phyloP scores from a whole-genome alignment of 495 filamentous ascomycete species.

The Penicillium nucicola region DNA sequence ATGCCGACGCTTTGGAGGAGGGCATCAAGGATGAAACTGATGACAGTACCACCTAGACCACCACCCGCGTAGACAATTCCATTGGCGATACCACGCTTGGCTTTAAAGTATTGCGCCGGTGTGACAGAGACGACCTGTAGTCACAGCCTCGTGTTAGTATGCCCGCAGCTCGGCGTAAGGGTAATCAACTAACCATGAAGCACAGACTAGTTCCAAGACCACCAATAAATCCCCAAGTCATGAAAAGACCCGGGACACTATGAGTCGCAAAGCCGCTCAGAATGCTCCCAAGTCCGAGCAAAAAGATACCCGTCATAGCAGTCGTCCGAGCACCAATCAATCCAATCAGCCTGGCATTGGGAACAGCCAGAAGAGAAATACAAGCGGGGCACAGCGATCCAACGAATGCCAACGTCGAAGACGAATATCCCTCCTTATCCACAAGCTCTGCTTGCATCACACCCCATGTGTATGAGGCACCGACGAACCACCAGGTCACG shows the following conservation, averaged over 20 bases:
- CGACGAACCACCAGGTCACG: conserved; percentile 54
- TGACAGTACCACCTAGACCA: conserved; percentile 50
- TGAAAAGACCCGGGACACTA: conserved; percentile 52
- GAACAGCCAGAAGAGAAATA: conserved; percentile 46
- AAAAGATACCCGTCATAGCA: conserved; percentile 41
- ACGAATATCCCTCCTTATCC: conserved; percentile 39
- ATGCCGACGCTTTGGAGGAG: conserved; percentile 44
- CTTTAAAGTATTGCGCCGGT: conserved; percentile 54
- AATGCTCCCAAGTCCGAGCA: conserved; percentile 47
- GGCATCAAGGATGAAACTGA: conserved; percentile 46
- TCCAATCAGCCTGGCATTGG: conserved; percentile 48
- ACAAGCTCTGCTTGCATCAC: conserved; percentile 55
- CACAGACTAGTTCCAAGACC: conserved; percentile 45
- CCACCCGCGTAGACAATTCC: conserved; percentile 54
- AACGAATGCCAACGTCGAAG: conserved; percentile 54
- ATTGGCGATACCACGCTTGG: conserved; percentile 53
- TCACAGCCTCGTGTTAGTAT: conserved; percentile 25
- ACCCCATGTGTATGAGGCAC: conserved; percentile 54
- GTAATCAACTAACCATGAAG: conserved; percentile 24
- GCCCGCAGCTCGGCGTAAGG: background rate
- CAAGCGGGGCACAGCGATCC: conserved; percentile 49
- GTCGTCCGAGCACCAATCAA: conserved; percentile 43
- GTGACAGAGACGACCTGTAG: conserved; percentile 41
- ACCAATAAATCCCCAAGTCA: conserved; percentile 52
- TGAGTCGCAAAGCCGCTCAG: conserved; percentile 46